Evolutionary conservation across 768 basidiomycete genomes (phyloP), one percentile per base, ranked within the genome.

Genomic region (Kwoniella sp.): DNA sequence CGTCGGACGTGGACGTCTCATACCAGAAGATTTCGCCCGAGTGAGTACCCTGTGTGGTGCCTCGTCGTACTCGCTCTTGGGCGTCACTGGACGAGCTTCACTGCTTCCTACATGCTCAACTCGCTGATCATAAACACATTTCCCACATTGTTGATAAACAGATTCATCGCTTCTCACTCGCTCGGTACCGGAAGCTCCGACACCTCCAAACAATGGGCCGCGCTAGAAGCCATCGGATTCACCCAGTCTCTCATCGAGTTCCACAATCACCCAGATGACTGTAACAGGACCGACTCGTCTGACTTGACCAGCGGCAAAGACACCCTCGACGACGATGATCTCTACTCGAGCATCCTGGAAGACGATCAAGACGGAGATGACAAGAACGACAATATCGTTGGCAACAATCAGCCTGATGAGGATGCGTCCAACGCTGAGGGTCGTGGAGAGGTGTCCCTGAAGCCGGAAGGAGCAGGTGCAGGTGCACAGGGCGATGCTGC

Each of bases 161-260:
- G 58, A 23, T 60, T 12, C 34, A 60, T 60, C n/a, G 30, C 5
- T 2, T 34, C 47, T 7, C 34, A 30, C 3, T 20, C 47, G 2
- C 48, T 52, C 30, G 20, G 23, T n/a, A 13, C 38, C 25, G n/a
- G 37, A 9, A 22, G 5, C 48, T 48, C 50, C 7, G 50, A 60
- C 30, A 28, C 55, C n/a, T 34, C 38, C 3, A 52, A 48, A 8
- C 41, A 58, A 23, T 55, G 65, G 58, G 51, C 59, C 3, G 68
- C 63, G 20, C 28, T 65, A 17, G 58, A 69, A 59, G 25, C 25
- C 9, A 61, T 69, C 13, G 52, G 59, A 17, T 23, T 54, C 17
- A 55, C 63, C 0, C 56, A 51, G 1, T 25, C 68, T 3, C n/a
- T 69, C 23, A 41, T 69, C 50, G 68, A 69, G 29, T 66, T 66